Conservation (phyloP, 495 filamentous ascomycete genomes). For the Trypethelium eluteriae region DNA sequence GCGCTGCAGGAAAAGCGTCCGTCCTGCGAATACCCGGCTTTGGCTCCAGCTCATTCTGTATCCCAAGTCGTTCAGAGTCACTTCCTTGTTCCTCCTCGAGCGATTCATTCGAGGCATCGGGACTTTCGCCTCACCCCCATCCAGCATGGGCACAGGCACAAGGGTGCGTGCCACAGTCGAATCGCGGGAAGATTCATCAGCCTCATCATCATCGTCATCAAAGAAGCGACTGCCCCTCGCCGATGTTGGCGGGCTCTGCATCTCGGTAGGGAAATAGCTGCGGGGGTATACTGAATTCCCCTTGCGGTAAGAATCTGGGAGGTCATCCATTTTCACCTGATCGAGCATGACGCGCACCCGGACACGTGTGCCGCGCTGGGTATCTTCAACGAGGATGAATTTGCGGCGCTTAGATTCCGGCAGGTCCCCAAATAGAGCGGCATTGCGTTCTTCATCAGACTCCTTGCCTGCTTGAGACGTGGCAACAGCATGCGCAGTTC, state of each 20-base stretch:
- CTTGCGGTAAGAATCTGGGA: conserved; percentile 87
- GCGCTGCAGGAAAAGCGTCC: conserved; percentile 84
- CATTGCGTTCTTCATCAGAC: conserved; percentile 42
- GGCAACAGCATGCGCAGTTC: conserved; percentile 38
- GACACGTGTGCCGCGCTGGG: conserved; percentile 64
- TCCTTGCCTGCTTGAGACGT: conserved; percentile 32
- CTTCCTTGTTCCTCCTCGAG: conserved; percentile 64
- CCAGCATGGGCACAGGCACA: conserved; percentile 66
- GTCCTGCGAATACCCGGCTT: conserved; percentile 74
- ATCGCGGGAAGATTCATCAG: conserved; percentile 28
- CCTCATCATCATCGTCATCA: conserved; percentile 46
- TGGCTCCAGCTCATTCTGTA: conserved; percentile 95
- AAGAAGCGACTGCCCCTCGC: conserved; percentile 60
- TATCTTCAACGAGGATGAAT: conserved; percentile 91
- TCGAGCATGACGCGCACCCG: conserved; percentile 84
- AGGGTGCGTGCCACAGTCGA: conserved; percentile 36
- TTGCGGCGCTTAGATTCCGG: conserved; percentile 86
- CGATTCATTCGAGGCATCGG: conserved; percentile 64
- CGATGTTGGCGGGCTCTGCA: conserved; percentile 65
- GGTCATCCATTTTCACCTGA: conserved; percentile 80
- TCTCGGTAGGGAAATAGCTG: conserved; percentile 79
- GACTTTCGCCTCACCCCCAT: conserved; percentile 60
- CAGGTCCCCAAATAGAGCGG: conserved; percentile 71
- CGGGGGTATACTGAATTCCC: conserved; percentile 82
- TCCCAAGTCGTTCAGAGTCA: conserved; percentile 80